These are phyloP conservation scores for Bremia lactucae DNA, from an alignment of 352 stramenopile species.

Conservation along the genomic window DNA sequence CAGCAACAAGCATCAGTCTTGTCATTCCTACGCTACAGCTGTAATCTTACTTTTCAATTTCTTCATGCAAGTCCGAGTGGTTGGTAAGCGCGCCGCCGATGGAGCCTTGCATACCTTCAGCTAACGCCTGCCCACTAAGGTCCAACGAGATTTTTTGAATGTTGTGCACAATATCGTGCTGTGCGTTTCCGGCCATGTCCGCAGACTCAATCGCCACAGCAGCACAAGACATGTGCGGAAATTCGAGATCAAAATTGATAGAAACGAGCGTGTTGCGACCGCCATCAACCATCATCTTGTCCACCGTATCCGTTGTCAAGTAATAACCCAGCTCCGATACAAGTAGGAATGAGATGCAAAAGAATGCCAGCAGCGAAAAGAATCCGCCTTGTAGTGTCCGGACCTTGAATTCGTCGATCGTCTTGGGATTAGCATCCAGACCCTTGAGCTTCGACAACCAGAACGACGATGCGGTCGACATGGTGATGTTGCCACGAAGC, in stretches of 20 bases:
- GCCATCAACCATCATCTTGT: constrained; percentile 81
- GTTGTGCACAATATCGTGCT: constrained; percentile 74
- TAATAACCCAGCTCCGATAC: constrained; percentile 73
- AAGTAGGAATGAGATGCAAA: constrained; percentile 52
- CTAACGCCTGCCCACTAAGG: constrained; percentile 27
- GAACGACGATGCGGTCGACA: constrained; percentile 4
- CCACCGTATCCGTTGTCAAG: constrained; percentile 61
- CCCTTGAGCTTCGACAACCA: constrained; percentile 31
- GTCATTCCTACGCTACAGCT: neutral
- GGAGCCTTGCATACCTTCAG: constrained; percentile 39
- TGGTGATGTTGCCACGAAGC: constrained; percentile 12
- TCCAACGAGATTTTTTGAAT: constrained; percentile 70
- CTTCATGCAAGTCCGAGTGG: constrained; percentile 44
- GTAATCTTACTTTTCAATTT: constrained; percentile 31
- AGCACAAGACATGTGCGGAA: constrained; percentile 71
- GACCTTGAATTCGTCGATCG: constrained; percentile 85
- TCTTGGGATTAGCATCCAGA: constrained; percentile 80
- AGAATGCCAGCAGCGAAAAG: constrained; percentile 69
- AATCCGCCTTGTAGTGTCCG: constrained; percentile 69
- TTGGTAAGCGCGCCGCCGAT: constrained; percentile 68
- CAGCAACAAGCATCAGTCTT: constrained; percentile 1
- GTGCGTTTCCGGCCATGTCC: constrained; percentile 53
- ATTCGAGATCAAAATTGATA: constrained; percentile 78
- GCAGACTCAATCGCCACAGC: constrained; percentile 60
- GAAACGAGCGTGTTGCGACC: constrained; percentile 50